Base-by-base conservation (phyloP, 495 filamentous ascomycete genomes). In the Daldinia decipiens region DNA sequence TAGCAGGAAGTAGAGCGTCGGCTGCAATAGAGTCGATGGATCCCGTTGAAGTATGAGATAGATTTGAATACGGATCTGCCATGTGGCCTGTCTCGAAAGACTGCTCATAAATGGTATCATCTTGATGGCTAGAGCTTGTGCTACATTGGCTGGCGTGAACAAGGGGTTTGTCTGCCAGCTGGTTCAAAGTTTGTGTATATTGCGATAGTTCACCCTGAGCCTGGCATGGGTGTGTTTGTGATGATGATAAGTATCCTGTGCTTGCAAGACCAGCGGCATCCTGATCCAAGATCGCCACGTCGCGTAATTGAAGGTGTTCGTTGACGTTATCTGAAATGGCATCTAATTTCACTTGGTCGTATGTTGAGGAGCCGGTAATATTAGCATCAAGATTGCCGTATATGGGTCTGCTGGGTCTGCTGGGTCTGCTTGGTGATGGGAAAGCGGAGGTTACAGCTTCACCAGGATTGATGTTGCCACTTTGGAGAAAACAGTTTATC, bases 401-500 rank as follows among this genome's bases (percentile, higher is more conserved):
- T 19, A 63, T 36, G 5, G 15, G 53, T 17, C 12, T 36, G 50
- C 26, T 53, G 17, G 26, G 15, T 7, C 12, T 36, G 50, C 26
- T 36, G 5, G 15, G 53, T 17, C 12, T 36, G 50, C 26, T 53
- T 31, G 26, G 15, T 7, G 5, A 50, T 8, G 32, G 4, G n/a
- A 29, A 38, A 21, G 40, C 36, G 19, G 9, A 26, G 1, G 0
- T 15, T 34, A 26, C 36, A n/a, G 21, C n/a, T 34, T 54, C 55
- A 7, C 21, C 29, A n/a, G 34, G 29, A 43, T 40, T 31, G 12
- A 68, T n/a, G 50, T 13, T 59, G 4, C 55, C 70, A 8, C 62
- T 53, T 17, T 34, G 52, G 38, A 79, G 69, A 34, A 64, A 72
- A 9, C 19, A 29, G 4, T 26, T 26, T 12, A 80, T 76, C 19